Evolutionary conservation across 2,329 filamentous ascomycete species (phyloP).

Genomic region (Diaporthe aspalathi): DNA sequence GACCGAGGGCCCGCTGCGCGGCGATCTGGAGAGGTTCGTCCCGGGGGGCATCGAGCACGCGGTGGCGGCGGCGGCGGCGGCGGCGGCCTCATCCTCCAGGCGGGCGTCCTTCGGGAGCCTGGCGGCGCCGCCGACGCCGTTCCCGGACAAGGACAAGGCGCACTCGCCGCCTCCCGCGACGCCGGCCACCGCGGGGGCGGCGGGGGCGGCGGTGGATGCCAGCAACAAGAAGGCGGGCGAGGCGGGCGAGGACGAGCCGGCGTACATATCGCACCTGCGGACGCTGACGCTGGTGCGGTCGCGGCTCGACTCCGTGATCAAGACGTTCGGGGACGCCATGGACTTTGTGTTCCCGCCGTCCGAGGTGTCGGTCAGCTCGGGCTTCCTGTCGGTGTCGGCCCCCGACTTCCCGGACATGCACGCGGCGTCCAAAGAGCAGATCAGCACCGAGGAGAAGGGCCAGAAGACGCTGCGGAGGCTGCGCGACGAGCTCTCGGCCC

Average conservation of each 20-base stretch:
- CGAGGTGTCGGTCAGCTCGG: conserved; percentile 84
- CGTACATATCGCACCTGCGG: conserved; percentile 81
- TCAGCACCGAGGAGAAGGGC: conserved; percentile 86
- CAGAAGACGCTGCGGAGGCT: conserved; percentile 80
- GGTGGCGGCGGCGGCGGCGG: conserved; percentile 37
- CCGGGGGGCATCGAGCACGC: conserved; percentile 60
- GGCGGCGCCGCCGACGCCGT: conserved; percentile 43
- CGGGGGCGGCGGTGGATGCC: not conserved
- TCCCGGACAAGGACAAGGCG: conserved; percentile 35
- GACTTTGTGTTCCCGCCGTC: conserved; percentile 93
- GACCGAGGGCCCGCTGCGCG: conserved; percentile 66
- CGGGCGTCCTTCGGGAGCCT: conserved; percentile 35
- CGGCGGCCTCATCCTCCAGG: conserved; percentile 43
- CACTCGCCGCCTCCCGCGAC: conserved; percentile 37
- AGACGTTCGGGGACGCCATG: conserved; percentile 94
- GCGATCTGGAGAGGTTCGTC: conserved; percentile 80
- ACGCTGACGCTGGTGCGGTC: conserved; percentile 84
- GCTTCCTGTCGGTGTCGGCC: conserved; percentile 89
- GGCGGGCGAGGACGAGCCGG: conserved; percentile 60
- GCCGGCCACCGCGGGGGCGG: conserved; percentile 25
- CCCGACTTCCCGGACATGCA: conserved; percentile 64
- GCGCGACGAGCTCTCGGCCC: conserved; percentile 75
- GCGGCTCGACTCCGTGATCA: conserved; percentile 89
- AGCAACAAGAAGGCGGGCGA: conserved; percentile 3
- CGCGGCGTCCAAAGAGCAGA: conserved; percentile 60